These are phyloP conservation scores for Erigeron philadelphicus DNA, from an alignment of 140 eudicot genomes.

Conservation along the genomic window DNA sequence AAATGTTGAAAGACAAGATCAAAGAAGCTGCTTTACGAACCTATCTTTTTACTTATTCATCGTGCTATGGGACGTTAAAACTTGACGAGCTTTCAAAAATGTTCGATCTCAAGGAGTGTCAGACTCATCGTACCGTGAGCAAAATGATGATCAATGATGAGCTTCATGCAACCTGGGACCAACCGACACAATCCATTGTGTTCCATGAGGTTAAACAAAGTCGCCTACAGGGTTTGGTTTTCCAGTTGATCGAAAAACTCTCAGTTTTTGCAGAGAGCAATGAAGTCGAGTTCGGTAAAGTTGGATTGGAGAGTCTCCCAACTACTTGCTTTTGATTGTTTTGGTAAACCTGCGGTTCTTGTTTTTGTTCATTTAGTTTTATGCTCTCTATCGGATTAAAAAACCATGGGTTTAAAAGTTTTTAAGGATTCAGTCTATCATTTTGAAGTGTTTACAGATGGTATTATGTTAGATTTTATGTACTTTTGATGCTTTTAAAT, in stretches of 20 bases:
- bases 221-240: slow-evolving; percentile 64
- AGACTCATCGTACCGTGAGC: slow-evolving; percentile 58
- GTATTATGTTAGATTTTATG: background rate
- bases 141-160: slow-evolving; percentile 87
- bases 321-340: background rate
- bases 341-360: background rate
- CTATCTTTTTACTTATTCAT: slow-evolving; percentile 55
- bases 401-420: background rate
- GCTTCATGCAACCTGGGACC: slow-evolving; percentile 86
- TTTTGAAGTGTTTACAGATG: background rate
- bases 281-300: slow-evolving; percentile 46
- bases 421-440: background rate
- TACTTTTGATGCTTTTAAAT: too few relatives aligned
- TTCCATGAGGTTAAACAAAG: slow-evolving; percentile 69
- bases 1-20: slow-evolving; percentile 66
- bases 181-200: slow-evolving; percentile 59
- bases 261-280: slow-evolving; percentile 67
- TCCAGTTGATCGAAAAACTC: slow-evolving; percentile 66
- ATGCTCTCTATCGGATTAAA: background rate
- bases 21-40: slow-evolving; percentile 80
- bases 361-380: background rate
- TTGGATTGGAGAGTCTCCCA: slow-evolving; percentile 55
- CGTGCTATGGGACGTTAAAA: slow-evolving; percentile 52
- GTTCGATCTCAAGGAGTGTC: slow-evolving; percentile 64
- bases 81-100: slow-evolving; percentile 63